Evolutionary conservation across 768 basidiomycete species (phyloP).

Genomic region (Punctularia strigosozonata): DNA sequence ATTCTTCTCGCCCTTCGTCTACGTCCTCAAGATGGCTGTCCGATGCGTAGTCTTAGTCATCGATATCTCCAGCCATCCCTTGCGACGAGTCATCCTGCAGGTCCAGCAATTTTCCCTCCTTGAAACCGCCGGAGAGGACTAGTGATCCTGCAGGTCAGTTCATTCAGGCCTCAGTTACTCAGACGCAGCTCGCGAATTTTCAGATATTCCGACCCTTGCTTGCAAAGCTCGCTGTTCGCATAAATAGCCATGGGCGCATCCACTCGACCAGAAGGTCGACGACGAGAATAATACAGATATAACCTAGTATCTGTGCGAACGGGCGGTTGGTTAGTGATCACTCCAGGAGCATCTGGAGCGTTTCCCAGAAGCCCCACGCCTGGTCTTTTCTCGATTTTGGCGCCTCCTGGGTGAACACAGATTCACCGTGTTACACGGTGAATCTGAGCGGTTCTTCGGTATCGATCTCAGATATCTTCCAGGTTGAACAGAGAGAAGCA

Average conservation of each 20-base stretch:
- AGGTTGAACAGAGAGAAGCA: no score
- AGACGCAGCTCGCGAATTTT: no score
- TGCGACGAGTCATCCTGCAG: slow-evolving; percentile 3
- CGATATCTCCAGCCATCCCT: slow-evolving; percentile 2
- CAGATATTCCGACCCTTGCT: slow-evolving; percentile 18
- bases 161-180: slow-evolving; percentile 15
- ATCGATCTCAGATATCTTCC: no score
- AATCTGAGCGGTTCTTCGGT: no score
- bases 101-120: slow-evolving; percentile 1
- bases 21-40: slow-evolving; percentile 25
- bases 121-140: slow-evolving; percentile 8
- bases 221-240: slow-evolving; percentile 17
- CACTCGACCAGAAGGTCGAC: slow-evolving; percentile 6
- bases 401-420: no score
- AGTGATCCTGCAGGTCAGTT: background rate
- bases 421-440: no score
- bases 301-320: slow-evolving; percentile 20
- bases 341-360: slow-evolving; percentile 6
- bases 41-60: slow-evolving; percentile 19
- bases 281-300: slow-evolving; percentile 17
- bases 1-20: slow-evolving; percentile 1
- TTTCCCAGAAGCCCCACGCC: no score
- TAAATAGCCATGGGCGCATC: slow-evolving; percentile 13
- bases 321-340: slow-evolving; percentile 16
- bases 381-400: no score